phyloP scores from a whole-genome alignment of 2,329 filamentous ascomycete genomes.

The Periconia digitata region DNA sequence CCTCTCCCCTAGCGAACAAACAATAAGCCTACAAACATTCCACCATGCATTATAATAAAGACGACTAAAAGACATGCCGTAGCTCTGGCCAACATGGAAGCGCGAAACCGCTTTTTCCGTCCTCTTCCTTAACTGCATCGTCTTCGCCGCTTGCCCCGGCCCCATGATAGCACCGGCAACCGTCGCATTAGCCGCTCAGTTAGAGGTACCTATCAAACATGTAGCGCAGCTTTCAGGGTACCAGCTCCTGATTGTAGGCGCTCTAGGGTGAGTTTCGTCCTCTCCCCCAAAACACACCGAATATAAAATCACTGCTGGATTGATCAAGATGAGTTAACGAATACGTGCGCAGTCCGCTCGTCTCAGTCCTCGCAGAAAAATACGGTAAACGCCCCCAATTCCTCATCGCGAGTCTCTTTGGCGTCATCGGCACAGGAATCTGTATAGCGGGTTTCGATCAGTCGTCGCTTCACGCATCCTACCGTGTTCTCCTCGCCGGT shows the following conservation, averaged over 20 bases:
- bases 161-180: constrained; percentile 28
- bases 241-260: constrained; percentile 24
- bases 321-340: not conserved
- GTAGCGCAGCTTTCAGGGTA: constrained; percentile 25
- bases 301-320: no score
- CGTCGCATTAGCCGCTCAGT: constrained; percentile 17
- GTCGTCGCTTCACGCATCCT: constrained; percentile 18
- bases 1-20: no score
- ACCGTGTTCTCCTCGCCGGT: constrained; percentile 36
- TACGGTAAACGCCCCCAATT: constrained; percentile 41
- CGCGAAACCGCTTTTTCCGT: constrained; percentile 20
- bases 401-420: constrained; percentile 33
- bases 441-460: constrained; percentile 33
- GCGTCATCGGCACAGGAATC: constrained; percentile 33
- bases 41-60: not conserved
- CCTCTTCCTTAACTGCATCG: constrained; percentile 27
- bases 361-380: constrained; percentile 38
- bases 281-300: no score
- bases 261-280: constrained; percentile 17
- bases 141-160: constrained; percentile 26
- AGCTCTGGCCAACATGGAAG: constrained; percentile 29
- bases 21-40: no score
- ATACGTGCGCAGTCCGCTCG: constrained; percentile 17
- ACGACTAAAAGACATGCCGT: not conserved
- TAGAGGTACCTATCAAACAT: constrained; percentile 27